phyloP scores from a whole-genome alignment of 2,329 filamentous ascomycete species.

The Trichoderma endophyticum region DNA sequence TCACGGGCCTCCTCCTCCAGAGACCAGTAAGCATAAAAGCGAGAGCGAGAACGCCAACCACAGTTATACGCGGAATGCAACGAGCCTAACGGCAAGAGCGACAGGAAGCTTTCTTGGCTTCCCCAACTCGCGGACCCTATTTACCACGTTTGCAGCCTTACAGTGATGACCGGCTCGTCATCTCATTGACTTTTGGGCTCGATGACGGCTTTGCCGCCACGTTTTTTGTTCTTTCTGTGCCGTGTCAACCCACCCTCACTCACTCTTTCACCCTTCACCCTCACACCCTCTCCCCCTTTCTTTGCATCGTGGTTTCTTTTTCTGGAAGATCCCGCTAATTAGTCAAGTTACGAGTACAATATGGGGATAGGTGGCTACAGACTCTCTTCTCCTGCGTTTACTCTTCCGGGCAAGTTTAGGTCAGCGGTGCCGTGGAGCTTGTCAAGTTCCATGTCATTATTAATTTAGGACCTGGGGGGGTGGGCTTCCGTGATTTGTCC shows the following conservation, averaged over 20 bases:
- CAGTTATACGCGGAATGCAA: neutral
- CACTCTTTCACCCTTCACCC: neutral
- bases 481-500: neutral
- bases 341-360: neutral
- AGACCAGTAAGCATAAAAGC: neutral
- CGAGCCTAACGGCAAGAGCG: neutral
- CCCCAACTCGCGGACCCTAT: neutral
- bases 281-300: neutral
- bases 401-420: neutral
- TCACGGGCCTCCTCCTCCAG: neutral
- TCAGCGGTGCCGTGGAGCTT: neutral
- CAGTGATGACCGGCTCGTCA: neutral
- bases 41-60: neutral
- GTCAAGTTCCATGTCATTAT: neutral
- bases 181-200: neutral
- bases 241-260: neutral
- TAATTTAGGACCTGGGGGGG: neutral
- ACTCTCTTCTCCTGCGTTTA: neutral
- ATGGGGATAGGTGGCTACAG: neutral
- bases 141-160: neutral
- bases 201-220: neutral
- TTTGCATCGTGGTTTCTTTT: neutral
- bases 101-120: constrained; percentile 5
- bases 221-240: neutral
- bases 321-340: neutral